Evolutionary conservation across 345 rosid species (phyloP), one percentile per base, ranked within the genome.

Genomic region (Cardamine resedifolia): DNA sequence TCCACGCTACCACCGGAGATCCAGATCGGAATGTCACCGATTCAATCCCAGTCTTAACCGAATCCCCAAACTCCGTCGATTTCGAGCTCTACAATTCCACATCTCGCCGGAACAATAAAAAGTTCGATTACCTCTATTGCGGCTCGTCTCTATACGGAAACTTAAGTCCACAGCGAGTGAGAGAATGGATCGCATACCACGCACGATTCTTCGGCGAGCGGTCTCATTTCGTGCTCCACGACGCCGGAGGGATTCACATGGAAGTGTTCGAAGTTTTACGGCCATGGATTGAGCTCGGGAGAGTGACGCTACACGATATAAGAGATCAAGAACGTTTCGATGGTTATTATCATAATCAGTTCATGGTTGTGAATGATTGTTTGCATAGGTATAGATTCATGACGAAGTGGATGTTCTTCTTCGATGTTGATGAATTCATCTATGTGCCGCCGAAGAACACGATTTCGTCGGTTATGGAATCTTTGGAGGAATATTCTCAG

Each of bases 261-360:
- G 90, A 90, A 78, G 97, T 90, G 9, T 68, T 80, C 39, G 88
- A 85, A 82, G 98, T 89, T 33, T 66, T 90, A 70, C 70, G 73
- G 84, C 98, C 98, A 5, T 93, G 98, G 98, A 87, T 93, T 82
- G 96, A 90, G 75, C 78, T 90, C 1, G 98, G 97, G 23, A 83
- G 87, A 60, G 91, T 90, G 48, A 89, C 96, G 23, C 24, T 93
- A 26, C 97, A 93, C 44, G 96, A 93, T 64, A 77, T 93, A 0
- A 78, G 75, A 66, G 98, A 87, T 8, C 97, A 93, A 52, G 98
- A 90, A 73, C 81, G 97, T 59, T 93, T 90, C 74, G 98, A 90
- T 74, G 98, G 98, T 34, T 90, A 93, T 55, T 93, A 93, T 58
- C 97, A 93, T 72, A 93, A 93, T 31, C 98, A 93, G 74, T 93